A percentile compares a stretch with the other conserved stretches of the same genome.
Conservation (phyloP, 257 asterid species). For the Ligustrum vulgare region DNA sequence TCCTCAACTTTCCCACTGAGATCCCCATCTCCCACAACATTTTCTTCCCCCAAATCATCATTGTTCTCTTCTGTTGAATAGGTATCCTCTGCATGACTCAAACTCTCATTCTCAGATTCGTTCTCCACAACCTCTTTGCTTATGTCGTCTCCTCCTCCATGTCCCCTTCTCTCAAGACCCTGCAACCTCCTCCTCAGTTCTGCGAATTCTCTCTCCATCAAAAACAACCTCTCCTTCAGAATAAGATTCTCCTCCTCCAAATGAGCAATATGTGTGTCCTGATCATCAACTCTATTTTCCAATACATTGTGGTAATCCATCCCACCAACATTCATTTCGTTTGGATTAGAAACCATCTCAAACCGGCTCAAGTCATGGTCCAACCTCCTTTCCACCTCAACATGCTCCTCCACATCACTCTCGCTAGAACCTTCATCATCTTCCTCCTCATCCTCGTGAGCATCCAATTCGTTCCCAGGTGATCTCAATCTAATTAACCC, state of each 20-base stretch:
- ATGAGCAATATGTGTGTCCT: conserved; percentile 74
- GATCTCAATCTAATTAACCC: conserved; percentile 84
- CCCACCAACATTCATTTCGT: conserved; percentile 29
- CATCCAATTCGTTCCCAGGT: conserved; percentile 58
- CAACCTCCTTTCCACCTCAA: conserved; percentile 79
- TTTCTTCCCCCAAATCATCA: conserved; percentile 43
- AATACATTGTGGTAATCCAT: conserved; percentile 54
- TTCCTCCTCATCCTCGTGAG: conserved; percentile 59
- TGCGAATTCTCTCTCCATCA: conserved; percentile 75
- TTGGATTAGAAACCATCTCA: conserved; percentile 73
- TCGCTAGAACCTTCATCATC: conserved; percentile 74
- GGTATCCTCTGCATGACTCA: conserved; percentile 50
- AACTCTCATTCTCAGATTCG: conserved; percentile 64
- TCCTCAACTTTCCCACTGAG: conserved; percentile 23
- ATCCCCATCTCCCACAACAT: conserved; percentile 25
- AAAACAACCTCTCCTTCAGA: conserved; percentile 73
- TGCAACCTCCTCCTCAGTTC: conserved; percentile 72
- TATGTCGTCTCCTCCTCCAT: conserved; percentile 35
- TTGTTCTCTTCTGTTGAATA: conserved; percentile 53
- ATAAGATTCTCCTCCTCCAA: conserved; percentile 75
- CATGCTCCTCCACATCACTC: conserved; percentile 85
- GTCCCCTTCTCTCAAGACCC: conserved; percentile 43
- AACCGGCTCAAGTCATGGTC: conserved; percentile 82
- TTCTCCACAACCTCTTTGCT: conserved; percentile 65
- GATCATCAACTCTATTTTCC: conserved; percentile 83